Base-by-base conservation (phyloP, 352 stramenopile genomes). In the Pythium brassicae region DNA sequence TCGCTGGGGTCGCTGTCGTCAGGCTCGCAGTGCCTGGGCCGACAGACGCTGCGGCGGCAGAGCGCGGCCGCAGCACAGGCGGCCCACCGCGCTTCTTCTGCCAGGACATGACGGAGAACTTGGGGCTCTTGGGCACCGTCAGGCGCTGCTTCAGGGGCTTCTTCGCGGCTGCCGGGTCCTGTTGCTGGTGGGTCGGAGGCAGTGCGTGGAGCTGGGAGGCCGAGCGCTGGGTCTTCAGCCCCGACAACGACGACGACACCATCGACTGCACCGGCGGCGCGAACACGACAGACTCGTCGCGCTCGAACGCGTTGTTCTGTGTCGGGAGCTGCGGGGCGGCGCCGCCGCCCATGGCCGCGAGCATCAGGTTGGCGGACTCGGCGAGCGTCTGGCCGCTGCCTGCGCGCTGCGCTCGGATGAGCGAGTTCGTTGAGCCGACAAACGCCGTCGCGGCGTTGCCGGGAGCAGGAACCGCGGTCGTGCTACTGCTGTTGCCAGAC, bases 21-120 rank as follows among this genome's bases (percentile, higher is more conserved):
- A 45, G 22, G n/a, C n/a, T 35, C 27, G 29, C 17, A 22, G 17
- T n/a, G 20, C 17, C 0, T 46, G 40, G 17, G n/a, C 40, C 40
- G 40, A 11, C n/a, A 9, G 55, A 17, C 15, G 20, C 26, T 8
- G 27, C n/a, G 19, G 35, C 57, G 27, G 48, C 40, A 19, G 56
- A 55, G 48, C 54, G 51, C 17, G 45, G 44, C 20, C 45, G 54
- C 6, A 60, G 26, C 22, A 19, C 17, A 39, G 27, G 29, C 17
- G 15, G 34, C 6, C 50, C 53, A 9, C 62, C 53, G 10, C 47
- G 55, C 50, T 86, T 89, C 67, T 90, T 90, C 52, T 92, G 82
- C 82, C 82, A 92, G 19, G 82, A 92, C 82, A 92, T 92, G 47
- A 92, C 70, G 1, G 82, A 92, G 59, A 93, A 93, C 48, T 89